Conservation (phyloP, 257 asterid genomes). For the Leptodermis oblonga region DNA sequence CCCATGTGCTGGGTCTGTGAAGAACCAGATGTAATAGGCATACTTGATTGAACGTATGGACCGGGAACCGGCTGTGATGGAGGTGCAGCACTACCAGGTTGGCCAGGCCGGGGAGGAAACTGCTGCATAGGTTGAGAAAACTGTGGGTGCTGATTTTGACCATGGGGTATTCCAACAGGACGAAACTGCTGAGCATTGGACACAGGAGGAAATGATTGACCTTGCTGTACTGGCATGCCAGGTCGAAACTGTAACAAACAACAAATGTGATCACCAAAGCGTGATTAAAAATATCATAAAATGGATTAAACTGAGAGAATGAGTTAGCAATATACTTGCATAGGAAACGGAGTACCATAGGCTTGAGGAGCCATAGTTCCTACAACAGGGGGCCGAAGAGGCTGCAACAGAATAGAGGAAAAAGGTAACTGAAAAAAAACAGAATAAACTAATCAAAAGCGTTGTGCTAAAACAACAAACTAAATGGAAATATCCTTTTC, state of each 20-base stretch:
- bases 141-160: conserved; percentile 60
- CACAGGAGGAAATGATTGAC: conserved; percentile 47
- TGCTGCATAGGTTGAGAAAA: conserved; percentile 77
- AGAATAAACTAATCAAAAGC: not conserved
- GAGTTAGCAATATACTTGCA: conserved; percentile 54
- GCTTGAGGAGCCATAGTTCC: conserved; percentile 66
- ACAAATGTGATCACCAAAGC: conserved; percentile 16
- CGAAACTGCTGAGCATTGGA: conserved; percentile 65
- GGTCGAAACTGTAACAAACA: conserved; percentile 63
- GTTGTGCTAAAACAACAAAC: not conserved
- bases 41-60: conserved; percentile 48
- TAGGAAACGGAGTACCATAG: conserved; percentile 55
- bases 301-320: conserved; percentile 1
- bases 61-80: conserved; percentile 35
- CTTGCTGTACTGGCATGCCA: conserved; percentile 50
- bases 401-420: conserved; percentile 31
- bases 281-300: conserved; percentile 1
- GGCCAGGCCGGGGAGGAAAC: conserved; percentile 52
- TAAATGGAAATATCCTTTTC: not conserved
- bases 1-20: conserved; percentile 51
- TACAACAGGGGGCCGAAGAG: conserved; percentile 60
- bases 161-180: conserved; percentile 55
- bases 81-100: conserved; percentile 50
- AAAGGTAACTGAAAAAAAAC: conserved; percentile 11
- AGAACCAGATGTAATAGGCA: conserved; percentile 47